These are phyloP conservation scores for Evansstolkia leycettana DNA, from an alignment of 495 filamentous ascomycete genomes.

Conservation along the genomic window DNA sequence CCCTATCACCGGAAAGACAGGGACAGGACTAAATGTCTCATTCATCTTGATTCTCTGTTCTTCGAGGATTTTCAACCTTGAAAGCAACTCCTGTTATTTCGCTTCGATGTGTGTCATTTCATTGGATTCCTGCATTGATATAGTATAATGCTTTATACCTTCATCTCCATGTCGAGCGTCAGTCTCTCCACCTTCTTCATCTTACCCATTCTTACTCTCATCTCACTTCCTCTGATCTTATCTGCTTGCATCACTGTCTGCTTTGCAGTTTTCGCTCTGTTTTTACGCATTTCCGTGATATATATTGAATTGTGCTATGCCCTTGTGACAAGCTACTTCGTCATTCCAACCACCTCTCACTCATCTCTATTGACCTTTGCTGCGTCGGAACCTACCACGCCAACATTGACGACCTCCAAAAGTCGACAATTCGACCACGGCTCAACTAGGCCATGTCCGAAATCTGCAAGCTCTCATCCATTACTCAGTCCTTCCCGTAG, in stretches of 20 bases:
- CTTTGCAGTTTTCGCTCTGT: constrained; percentile 51
- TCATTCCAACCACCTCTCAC: constrained; percentile 19
- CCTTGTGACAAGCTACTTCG: constrained; percentile 45
- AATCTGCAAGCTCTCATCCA: not conserved
- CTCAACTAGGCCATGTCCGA: too few relatives aligned
- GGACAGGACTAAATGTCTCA: not conserved
- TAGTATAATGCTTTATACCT: too few relatives aligned
- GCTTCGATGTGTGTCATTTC: too few relatives aligned
- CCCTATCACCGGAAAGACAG: too few relatives aligned
- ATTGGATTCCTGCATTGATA: too few relatives aligned
- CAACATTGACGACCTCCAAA: constrained; percentile 1
- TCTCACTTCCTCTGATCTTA: constrained; percentile 56
- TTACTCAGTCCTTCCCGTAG: not conserved
- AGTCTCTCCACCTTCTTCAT: constrained; percentile 40
- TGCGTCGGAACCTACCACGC: constrained; percentile 19
- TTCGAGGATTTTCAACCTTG: too few relatives aligned
- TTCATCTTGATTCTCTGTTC: not conserved
- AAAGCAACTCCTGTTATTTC: too few relatives aligned
- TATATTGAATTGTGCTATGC: constrained; percentile 57
- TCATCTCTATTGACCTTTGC: constrained; percentile 22
- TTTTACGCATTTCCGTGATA: constrained; percentile 51
- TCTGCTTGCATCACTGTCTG: constrained; percentile 58
- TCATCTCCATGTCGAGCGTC: constrained; percentile 22
- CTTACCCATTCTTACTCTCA: constrained; percentile 49
- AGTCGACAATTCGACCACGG: not conserved